Evolutionary conservation across 768 basidiomycete species (phyloP).

Genomic region (Auriscalpium vulgare): DNA sequence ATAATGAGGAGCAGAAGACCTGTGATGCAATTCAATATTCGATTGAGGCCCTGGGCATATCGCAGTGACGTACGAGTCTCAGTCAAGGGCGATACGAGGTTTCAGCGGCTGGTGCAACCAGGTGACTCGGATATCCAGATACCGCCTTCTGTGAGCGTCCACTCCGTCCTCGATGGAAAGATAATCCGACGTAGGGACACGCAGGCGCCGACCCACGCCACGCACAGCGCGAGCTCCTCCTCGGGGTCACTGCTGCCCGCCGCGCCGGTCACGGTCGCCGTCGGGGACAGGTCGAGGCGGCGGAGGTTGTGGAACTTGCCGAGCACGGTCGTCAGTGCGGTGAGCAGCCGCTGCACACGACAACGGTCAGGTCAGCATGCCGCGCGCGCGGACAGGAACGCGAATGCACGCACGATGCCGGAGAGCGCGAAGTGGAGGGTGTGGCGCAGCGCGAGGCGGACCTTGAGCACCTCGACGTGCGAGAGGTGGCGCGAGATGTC

Average conservation of each 20-base stretch:
- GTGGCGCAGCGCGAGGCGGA: slow-evolving; percentile 54
- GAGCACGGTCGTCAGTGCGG: slow-evolving; percentile 52
- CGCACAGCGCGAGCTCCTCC: slow-evolving; percentile 46
- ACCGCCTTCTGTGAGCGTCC: slow-evolving; percentile 28
- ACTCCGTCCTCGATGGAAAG: slow-evolving; percentile 50
- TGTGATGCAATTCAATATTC: too few species aligned
- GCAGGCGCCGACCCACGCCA: slow-evolving; percentile 47
- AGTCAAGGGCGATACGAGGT: not conserved
- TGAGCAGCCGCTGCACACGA: slow-evolving; percentile 40
- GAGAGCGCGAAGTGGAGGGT: slow-evolving; percentile 57
- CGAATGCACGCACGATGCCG: slow-evolving; percentile 47
- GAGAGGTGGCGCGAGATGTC: slow-evolving; percentile 46
- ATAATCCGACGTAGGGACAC: slow-evolving; percentile 43
- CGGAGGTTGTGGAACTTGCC: slow-evolving; percentile 40
- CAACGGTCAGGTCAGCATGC: not conserved
- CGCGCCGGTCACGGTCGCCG: slow-evolving; percentile 36
- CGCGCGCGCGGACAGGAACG: not conserved
- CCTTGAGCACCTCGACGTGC: slow-evolving; percentile 41
- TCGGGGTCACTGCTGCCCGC: slow-evolving; percentile 27
- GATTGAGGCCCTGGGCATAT: too few species aligned
- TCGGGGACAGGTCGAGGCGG: slow-evolving; percentile 55
- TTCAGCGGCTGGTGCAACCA: not conserved
- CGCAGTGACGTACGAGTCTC: not conserved
- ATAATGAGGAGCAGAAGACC: too few species aligned
- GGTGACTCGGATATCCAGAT: slow-evolving; percentile 5